A percentile compares a stretch with the other conserved stretches of the same genome.
Conservation (phyloP, 345 rosid genomes). For the Abelmoschus esculentus region DNA sequence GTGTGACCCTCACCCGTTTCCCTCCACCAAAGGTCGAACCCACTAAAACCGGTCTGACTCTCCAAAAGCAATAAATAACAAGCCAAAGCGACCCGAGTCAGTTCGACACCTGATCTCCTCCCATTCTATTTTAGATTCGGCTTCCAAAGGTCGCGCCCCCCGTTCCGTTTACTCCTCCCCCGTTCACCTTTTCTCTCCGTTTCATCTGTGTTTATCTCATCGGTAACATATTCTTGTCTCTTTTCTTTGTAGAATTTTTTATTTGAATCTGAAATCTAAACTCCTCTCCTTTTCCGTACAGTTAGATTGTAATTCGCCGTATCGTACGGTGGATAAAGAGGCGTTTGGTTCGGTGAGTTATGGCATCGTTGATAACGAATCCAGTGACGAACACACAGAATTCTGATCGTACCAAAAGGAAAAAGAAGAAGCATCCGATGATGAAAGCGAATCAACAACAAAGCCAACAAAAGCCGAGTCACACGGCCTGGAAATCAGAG, state of each 20-base stretch:
- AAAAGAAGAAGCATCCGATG: conserved; percentile 55
- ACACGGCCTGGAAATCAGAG: conserved; percentile 68
- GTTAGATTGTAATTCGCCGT: conserved; percentile 3
- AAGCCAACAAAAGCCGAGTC: conserved; percentile 19
- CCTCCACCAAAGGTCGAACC: conserved; percentile 7
- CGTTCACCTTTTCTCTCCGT: not conserved
- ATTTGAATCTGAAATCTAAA: not conserved
- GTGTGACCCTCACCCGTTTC: not conserved
- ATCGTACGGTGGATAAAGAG: conserved; percentile 11
- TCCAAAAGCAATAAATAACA: conserved; percentile 15
- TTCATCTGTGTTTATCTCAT: not conserved
- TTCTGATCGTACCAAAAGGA: conserved; percentile 39
- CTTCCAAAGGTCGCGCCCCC: too few species aligned
- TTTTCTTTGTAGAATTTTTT: not conserved
- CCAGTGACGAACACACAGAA: conserved; percentile 13
- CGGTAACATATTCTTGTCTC: not conserved
- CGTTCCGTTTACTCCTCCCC: too few species aligned
- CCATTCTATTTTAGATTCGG: too few species aligned
- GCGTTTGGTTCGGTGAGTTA: conserved; percentile 6
- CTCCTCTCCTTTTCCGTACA: not conserved
- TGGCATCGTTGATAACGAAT: conserved; percentile 18
- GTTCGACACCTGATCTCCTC: conserved; percentile 22
- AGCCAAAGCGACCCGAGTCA: not conserved
- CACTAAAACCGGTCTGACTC: not conserved
- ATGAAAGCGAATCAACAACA: conserved; percentile 21